Percentiles rank a stretch among this genome's conserved stretches.
These are phyloP conservation scores for Mortierella sp. DNA, from an alignment of 371 early-diverging fungal genomes.

Conservation along the genomic window DNA sequence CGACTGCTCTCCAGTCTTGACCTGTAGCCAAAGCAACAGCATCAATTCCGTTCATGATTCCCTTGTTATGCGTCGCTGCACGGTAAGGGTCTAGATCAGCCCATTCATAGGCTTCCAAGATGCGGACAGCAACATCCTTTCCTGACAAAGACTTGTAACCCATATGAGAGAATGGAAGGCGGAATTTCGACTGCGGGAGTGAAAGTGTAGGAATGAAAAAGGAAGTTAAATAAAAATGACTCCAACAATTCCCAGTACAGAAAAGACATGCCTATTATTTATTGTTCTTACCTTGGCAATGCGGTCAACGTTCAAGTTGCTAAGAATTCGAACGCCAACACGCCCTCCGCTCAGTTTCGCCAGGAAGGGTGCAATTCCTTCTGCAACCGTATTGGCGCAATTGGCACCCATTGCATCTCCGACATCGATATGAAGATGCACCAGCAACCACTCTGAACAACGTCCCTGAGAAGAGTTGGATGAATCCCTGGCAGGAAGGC, in stretches of 20 bases:
- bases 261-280: background rate
- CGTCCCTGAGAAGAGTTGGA: constrained; percentile 13
- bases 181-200: constrained; percentile 62
- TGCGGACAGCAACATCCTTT: constrained; percentile 64
- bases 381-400: constrained; percentile 73
- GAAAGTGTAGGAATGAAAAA: background rate
- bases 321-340: constrained; percentile 71
- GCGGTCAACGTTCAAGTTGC: constrained; percentile 71
- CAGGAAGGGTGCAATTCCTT: constrained; percentile 68
- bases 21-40: constrained; percentile 81
- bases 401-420: constrained; percentile 84
- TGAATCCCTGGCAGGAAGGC: constrained; percentile 17
- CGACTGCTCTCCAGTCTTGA: constrained; percentile 83
- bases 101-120: constrained; percentile 76
- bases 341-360: constrained; percentile 64
- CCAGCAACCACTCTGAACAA: constrained; percentile 68
- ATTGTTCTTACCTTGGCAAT: constrained; percentile 62
- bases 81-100: constrained; percentile 76
- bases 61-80: constrained; percentile 81
- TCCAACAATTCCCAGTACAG: background rate
- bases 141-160: constrained; percentile 71
- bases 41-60: constrained; percentile 83
- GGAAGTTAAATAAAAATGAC: background rate
- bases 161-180: constrained; percentile 67
- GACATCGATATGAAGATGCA: constrained; percentile 77